Evolutionary conservation across 2,329 filamentous ascomycete genomes (phyloP), one percentile per base, ranked within the genome.

Genomic region (Fusarium sublunatum): DNA sequence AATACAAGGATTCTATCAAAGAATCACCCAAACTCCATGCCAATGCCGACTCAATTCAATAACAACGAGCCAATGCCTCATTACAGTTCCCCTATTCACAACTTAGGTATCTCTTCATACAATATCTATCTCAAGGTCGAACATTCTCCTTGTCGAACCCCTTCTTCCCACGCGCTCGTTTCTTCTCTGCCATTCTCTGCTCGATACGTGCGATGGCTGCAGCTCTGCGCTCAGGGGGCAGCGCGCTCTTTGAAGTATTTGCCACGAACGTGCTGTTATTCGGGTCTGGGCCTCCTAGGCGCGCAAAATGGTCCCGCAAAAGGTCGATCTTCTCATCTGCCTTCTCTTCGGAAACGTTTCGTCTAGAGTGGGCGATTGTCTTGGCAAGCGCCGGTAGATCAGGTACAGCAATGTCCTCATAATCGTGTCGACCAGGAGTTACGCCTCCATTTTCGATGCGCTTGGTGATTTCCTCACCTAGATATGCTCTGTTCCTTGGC

Each of bases 141-240:
- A 83, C 61, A 68, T 86, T 86, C 75, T 86, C 84, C 77, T 86
- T 85, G 60, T 82, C 79, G 29, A 70, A 63, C 10, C 69, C 73
- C 48, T 67, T 71, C 31, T 70, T 71, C 43, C 71, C 72, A 44
- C 73, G 72, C 26, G 72, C 69, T 54, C 74, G 75, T 70, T 76
- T 77, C 70, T 83, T 82, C 71, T 85, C 80, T n/a, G 79, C 78
- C 70, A 80, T 81, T 68, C 83, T 80, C 71, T 81, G 78, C 71
- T 86, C 81, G 12, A 87, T 79, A 7, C 84, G 76, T 38, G 83
- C 85, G 47, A 85, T 76, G 10, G 83, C 85, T 2, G 84, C 84
- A 7, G 83, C 81, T 41, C 79, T 78, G 31, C 85, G 78, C 46
- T 84, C 82, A 4, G 82, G 79, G 8, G 84, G 78, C 11, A 87